These are phyloP conservation scores for Solanum etuberosum DNA, from an alignment of 257 asterid species.

Conservation along the genomic window DNA sequence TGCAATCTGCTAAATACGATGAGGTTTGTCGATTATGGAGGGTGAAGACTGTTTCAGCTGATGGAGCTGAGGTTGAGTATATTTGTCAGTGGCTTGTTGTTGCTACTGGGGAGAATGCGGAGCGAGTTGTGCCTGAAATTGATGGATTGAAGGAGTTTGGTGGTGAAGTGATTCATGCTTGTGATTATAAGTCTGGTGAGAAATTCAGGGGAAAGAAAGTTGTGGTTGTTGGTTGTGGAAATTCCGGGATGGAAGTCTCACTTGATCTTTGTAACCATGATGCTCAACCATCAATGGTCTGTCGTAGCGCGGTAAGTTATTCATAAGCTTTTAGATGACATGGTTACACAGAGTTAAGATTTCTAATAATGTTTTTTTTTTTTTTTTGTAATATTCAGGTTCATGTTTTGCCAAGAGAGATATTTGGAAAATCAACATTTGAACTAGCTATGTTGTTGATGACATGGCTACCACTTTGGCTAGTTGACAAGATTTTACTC, in stretches of 20 bases:
- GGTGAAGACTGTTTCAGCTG: constrained; percentile 17
- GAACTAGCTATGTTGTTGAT: constrained; percentile 43
- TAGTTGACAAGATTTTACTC: constrained; percentile 48
- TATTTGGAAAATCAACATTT: constrained; percentile 51
- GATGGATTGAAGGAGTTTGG: background rate
- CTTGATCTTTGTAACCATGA: constrained; percentile 12
- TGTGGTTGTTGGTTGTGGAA: constrained; percentile 16
- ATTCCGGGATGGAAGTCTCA: constrained; percentile 18
- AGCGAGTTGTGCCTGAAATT: constrained; percentile 49
- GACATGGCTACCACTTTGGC: constrained; percentile 61
- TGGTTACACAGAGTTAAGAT: background rate
- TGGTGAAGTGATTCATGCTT: constrained; percentile 7
- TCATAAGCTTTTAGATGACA: background rate
- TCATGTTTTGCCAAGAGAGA: constrained; percentile 56
- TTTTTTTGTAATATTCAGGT: constrained; percentile 25
- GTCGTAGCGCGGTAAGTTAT: constrained; percentile 25
- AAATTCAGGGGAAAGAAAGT: constrained; percentile 3
- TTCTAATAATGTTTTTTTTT: background rate
- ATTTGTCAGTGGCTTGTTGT: constrained; percentile 63
- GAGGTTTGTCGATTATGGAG: constrained; percentile 47
- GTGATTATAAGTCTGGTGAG: constrained; percentile 8
- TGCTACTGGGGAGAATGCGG: constrained; percentile 76
- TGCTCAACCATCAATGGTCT: constrained; percentile 6
- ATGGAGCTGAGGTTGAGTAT: constrained; percentile 37
- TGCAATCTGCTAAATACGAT: constrained; percentile 47